Evolutionary conservation across 2,329 filamentous ascomycete genomes (phyloP), one percentile per base, ranked within the genome.

Genomic region (Hypoxylon sp.): DNA sequence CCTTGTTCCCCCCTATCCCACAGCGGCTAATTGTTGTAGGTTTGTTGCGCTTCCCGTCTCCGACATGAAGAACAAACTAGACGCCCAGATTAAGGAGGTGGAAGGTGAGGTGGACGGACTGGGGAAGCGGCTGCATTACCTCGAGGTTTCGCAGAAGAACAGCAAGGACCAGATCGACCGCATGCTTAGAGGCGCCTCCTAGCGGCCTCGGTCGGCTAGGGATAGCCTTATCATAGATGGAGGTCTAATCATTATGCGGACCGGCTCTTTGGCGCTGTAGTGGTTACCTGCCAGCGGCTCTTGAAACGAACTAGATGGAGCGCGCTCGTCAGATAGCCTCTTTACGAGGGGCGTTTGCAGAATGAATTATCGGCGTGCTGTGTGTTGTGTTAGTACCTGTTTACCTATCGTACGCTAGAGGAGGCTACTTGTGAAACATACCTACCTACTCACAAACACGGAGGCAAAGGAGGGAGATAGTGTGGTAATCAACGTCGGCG

Each of bases 141-240:
- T 98, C 49, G 95, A 98, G 84, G 97, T 94, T 64, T 98, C 96
- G 55, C 92, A 94, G 79, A 94, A 97, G 84, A 99, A 98, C 78
- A 97, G 94, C 81, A 90, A 92, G 74, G 90, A 95, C 73, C 94
- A 97, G 77, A 91, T 98, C 74, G 92, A 97, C 79, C 92, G 94
- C 81, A 95, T 98, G 78, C 87, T 98, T 77, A 82, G 87, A 57
- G 84, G 81, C 59, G 69, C 72, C 46, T 69, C 77, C 61, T 72
- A 75, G 78, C 40, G 75, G 78, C 40, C 7, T 66, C 73, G 11
- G 33, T 33, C 13, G 22, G 35, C n/a, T 25, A 14, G 31, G 30
- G 33, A 30, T 42, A 8, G 31, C 33, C 14, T 37, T 46, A 17
- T 17, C 6, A 44, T 40, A 40, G 30, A 53, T 27, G 22, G 22